Evolutionary conservation across 1,284 basidiomycete species (phyloP).

Genomic region (Phlebopus sp.): DNA sequence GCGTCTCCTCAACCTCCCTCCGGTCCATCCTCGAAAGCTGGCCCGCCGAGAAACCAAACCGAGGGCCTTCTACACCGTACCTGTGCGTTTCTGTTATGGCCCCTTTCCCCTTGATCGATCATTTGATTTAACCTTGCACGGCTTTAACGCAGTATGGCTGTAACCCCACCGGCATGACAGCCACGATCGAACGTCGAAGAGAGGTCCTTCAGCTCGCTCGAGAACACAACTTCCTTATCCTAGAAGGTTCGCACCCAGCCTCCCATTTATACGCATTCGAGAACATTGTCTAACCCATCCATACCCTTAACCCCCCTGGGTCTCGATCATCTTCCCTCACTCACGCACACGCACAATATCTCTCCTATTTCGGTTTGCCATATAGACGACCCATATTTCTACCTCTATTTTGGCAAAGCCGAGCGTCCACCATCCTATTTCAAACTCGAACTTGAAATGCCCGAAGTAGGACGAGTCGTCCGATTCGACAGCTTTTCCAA

Average conservation of each 20-base stretch:
- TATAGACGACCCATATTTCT: slow-evolving; percentile 78
- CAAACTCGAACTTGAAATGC: slow-evolving; percentile 61
- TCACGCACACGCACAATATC: too few relatives aligned
- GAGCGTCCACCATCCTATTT: slow-evolving; percentile 76
- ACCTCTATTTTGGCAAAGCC: slow-evolving; percentile 65
- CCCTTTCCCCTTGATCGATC: too few relatives aligned
- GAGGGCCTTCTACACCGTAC: slow-evolving; percentile 82
- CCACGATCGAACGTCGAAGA: slow-evolving; percentile 69
- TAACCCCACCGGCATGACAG: slow-evolving; percentile 83
- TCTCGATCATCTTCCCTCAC: too few relatives aligned
- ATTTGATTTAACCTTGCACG: background rate
- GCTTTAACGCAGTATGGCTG: slow-evolving; percentile 60
- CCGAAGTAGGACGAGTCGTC: slow-evolving; percentile 72
- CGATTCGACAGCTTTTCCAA: slow-evolving; percentile 91
- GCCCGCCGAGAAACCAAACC: slow-evolving; percentile 75
- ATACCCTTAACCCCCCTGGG: too few relatives aligned
- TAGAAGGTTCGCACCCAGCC: slow-evolving; percentile 62
- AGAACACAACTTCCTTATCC: slow-evolving; percentile 77
- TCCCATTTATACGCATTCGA: background rate
- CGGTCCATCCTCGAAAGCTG: slow-evolving; percentile 71
- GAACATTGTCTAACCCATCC: too few relatives aligned
- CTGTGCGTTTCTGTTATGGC: slow-evolving; percentile 42
- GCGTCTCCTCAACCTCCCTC: slow-evolving; percentile 66
- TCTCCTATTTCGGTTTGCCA: too few relatives aligned
- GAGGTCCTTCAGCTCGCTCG: slow-evolving; percentile 75